Conservation (phyloP, 2,329 filamentous ascomycete species). For the Sporothrix brasiliensis region DNA sequence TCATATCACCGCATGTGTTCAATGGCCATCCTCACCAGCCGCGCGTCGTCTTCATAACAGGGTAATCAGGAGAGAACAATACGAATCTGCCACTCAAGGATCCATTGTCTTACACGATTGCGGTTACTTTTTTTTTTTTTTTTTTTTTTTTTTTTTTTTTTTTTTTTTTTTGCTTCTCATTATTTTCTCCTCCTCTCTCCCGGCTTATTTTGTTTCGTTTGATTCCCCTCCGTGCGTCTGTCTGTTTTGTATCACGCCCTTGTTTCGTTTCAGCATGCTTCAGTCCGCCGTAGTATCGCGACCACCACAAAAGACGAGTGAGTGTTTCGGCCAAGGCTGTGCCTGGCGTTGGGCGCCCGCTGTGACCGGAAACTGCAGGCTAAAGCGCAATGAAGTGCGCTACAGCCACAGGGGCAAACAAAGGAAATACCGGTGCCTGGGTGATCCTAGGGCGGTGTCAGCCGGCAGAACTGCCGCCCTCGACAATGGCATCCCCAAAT, state of each 20-base stretch:
- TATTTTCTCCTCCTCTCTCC: neutral
- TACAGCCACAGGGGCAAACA: constrained; percentile 11
- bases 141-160: too few species aligned
- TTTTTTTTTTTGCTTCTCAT: too few species aligned
- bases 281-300: neutral
- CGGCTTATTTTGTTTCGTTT: constrained; percentile 5
- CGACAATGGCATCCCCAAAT: neutral
- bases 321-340: constrained; percentile 4
- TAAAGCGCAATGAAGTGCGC: neutral
- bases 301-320: neutral
- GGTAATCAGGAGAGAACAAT: neutral
- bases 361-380: neutral
- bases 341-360: constrained; percentile 6
- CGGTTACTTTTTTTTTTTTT: neutral
- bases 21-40: neutral
- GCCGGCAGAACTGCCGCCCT: constrained; percentile 8
- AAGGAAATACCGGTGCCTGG: constrained; percentile 19
- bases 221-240: neutral
- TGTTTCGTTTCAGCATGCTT: constrained; percentile 19
- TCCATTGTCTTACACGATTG: neutral
- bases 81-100: neutral
- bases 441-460: constrained; percentile 17
- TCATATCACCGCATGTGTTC: neutral
- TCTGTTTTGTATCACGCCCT: constrained; percentile 13
- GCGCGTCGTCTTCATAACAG: neutral